A percentile compares a stretch with the other conserved stretches of the same genome.
Conservation (phyloP, 2,329 filamentous ascomycete species). For the Apiospora aurea region DNA sequence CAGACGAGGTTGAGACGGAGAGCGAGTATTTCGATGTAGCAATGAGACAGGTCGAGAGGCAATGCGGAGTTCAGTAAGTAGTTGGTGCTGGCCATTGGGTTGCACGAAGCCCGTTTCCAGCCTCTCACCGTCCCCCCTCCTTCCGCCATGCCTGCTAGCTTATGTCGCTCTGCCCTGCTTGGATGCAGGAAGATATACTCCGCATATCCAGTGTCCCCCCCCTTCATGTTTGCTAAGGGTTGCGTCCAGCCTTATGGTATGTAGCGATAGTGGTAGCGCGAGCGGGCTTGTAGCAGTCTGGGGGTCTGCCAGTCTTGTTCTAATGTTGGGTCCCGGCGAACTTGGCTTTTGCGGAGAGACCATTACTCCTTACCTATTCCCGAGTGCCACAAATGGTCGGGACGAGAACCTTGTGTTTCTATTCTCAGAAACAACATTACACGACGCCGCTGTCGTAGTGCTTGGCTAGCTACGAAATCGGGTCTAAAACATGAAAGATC, state of each 20-base stretch:
- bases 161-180: neutral
- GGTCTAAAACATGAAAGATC: neutral
- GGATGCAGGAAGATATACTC: neutral
- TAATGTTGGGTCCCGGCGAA: neutral
- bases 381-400: neutral
- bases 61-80: neutral
- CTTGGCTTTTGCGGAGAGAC: neutral
- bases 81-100: neutral
- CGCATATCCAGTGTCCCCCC: neutral
- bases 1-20: neutral
- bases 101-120: neutral
- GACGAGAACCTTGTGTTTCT: neutral
- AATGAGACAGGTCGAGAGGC: neutral
- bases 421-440: neutral
- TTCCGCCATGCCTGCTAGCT: neutral
- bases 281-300: neutral
- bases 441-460: neutral
- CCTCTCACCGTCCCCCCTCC: neutral
- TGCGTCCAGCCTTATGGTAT: slow-evolving; percentile 6
- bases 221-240: neutral
- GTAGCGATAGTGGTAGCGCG: neutral
- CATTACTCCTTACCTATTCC: neutral
- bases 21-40: too few species aligned
- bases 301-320: neutral
- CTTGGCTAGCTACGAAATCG: neutral